A percentile compares a stretch with the other conserved stretches of the same genome.
Conservation (phyloP, 768 basidiomycete genomes). For the Collybiopsis confluens region DNA sequence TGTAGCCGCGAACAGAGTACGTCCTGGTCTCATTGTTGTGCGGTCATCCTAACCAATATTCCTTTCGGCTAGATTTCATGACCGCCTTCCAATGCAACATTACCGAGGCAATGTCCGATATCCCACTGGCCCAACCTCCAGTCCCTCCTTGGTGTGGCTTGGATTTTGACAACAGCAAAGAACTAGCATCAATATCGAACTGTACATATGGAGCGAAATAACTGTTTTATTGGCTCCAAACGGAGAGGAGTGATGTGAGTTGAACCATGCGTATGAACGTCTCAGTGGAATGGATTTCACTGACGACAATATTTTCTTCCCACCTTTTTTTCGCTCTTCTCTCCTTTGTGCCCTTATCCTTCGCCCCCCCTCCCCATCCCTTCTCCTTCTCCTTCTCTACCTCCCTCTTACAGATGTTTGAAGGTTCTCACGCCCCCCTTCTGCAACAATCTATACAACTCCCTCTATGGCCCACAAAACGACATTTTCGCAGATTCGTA, state of each 20-base stretch:
- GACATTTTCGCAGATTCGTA: conserved; percentile 70
- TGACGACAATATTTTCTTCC: no score
- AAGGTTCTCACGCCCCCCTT: conserved; percentile 56
- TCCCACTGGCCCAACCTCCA: conserved; percentile 49
- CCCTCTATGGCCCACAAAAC: conserved; percentile 64
- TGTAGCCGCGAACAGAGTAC: conserved; percentile 62
- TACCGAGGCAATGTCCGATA: conserved; percentile 46
- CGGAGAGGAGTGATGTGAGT: conserved; percentile 57
- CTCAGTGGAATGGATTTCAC: no score
- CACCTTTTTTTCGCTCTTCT: background rate
- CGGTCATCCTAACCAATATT: background rate
- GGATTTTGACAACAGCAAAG: conserved; percentile 44
- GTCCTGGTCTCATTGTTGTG: no score
- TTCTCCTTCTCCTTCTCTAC: background rate
- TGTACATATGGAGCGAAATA: conserved; percentile 73
- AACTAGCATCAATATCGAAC: conserved; percentile 43
- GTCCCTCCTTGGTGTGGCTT: conserved; percentile 64
- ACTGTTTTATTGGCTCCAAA: conserved; percentile 68
- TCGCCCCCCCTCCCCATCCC: no score
- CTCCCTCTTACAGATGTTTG: conserved; percentile 48
- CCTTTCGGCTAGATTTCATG: conserved; percentile 54
- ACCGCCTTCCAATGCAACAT: conserved; percentile 69
- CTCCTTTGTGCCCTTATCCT: no score
- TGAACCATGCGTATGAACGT: no score
- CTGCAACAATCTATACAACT: conserved; percentile 70